A percentile compares a stretch with the other conserved stretches of the same genome.
Evolutionary conservation across 768 basidiomycete genomes (phyloP).

Genomic region (Leccinum rimulosum): DNA sequence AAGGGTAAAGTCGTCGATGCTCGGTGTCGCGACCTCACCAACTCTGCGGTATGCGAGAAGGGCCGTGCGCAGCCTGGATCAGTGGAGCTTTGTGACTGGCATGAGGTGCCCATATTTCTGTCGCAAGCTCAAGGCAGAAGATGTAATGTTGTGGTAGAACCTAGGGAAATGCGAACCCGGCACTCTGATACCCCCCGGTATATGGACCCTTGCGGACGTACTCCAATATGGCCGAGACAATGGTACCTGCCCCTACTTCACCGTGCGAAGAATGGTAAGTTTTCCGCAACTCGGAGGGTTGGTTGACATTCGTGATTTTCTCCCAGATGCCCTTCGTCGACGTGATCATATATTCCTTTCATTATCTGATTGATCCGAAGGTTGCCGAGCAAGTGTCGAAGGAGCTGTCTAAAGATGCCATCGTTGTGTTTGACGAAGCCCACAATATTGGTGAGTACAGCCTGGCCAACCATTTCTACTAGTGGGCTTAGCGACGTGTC

Average conservation of each 20-base stretch:
- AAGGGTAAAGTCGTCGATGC: slow-evolving; percentile 98
- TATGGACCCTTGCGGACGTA: slow-evolving; percentile 94
- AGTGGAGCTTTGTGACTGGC: slow-evolving; percentile 89
- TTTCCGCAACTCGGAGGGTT: neutral
- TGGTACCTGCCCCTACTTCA: slow-evolving; percentile 91
- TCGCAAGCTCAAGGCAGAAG: neutral
- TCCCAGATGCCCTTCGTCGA: slow-evolving; percentile 95
- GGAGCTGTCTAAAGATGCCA: slow-evolving; percentile 95
- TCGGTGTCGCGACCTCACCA: slow-evolving; percentile 92
- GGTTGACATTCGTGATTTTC: neutral
- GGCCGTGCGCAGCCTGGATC: slow-evolving; percentile 85
- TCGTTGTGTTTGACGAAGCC: slow-evolving; percentile 98
- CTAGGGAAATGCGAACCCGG: slow-evolving; percentile 81
- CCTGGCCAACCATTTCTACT: neutral
- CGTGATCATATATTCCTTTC: slow-evolving; percentile 98
- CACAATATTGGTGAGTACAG: slow-evolving; percentile 86
- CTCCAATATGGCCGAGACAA: slow-evolving; percentile 85
- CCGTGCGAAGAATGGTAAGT: slow-evolving; percentile 90
- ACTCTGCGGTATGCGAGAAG: slow-evolving; percentile 76
- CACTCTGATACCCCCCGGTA: slow-evolving; percentile 75
- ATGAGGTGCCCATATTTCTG: slow-evolving; percentile 66
- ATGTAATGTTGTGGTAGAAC: slow-evolving; percentile 48
- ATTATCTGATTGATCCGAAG: slow-evolving; percentile 97
- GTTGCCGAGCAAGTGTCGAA: slow-evolving; percentile 99
- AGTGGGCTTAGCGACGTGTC: slow-evolving; percentile 3